phyloP scores from a whole-genome alignment of 768 basidiomycete species.

The Daedaleopsis sinensis region DNA sequence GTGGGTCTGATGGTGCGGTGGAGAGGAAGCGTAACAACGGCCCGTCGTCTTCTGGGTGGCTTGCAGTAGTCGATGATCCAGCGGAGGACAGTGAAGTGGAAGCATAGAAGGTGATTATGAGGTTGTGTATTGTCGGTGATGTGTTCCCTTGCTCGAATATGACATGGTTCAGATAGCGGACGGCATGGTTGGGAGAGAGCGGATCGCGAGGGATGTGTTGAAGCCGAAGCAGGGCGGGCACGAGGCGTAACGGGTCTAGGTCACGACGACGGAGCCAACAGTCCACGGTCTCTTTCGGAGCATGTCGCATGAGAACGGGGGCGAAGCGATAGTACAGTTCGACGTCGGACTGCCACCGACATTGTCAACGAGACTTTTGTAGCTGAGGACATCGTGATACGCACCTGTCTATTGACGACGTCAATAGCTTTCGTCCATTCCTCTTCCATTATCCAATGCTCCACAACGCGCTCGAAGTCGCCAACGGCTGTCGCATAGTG shows the following conservation, averaged over 20 bases:
- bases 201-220: conserved; percentile 76
- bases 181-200: conserved; percentile 79
- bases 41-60: conserved; percentile 63
- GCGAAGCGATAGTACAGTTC: conserved; percentile 95
- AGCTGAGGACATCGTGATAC: conserved; percentile 10
- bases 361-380: background rate
- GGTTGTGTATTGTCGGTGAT: conserved; percentile 89
- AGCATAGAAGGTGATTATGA: conserved; percentile 86
- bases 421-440: conserved; percentile 91
- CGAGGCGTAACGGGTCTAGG: conserved; percentile 81
- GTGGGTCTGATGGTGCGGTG: conserved; percentile 77
- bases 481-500: conserved; percentile 84
- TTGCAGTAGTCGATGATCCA: conserved; percentile 44
- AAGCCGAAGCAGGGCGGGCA: conserved; percentile 85
- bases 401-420: conserved; percentile 86
- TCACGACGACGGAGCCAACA: conserved; percentile 85
- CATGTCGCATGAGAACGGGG: conserved; percentile 82
- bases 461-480: conserved; percentile 83
- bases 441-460: conserved; percentile 92
- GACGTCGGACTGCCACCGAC: conserved; percentile 61
- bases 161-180: conserved; percentile 85
- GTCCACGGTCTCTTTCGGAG: conserved; percentile 89
- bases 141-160: conserved; percentile 82
- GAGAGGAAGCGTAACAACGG: conserved; percentile 82
- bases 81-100: conserved; percentile 46